Percentiles rank a stretch among this genome's conserved stretches.
phyloP scores from a whole-genome alignment of 2,329 filamentous ascomycete species.

The Harringtonia aguacate region DNA sequence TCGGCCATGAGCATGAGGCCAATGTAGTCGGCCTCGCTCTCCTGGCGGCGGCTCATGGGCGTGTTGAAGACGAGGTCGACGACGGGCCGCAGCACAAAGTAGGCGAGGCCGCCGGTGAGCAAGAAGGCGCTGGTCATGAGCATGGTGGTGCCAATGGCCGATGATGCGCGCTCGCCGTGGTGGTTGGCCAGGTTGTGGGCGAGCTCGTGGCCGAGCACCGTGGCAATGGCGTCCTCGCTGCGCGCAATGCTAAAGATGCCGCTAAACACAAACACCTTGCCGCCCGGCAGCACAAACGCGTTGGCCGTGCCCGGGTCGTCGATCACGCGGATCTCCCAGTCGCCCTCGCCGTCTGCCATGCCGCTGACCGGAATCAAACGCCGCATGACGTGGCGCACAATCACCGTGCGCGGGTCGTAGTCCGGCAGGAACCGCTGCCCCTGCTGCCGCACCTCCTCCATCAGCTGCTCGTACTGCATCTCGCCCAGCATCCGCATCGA shows the following conservation, averaged over 20 bases:
- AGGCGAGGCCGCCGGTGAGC: conserved; percentile 31
- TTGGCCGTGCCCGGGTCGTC: conserved; percentile 55
- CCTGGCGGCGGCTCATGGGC: conserved; percentile 61
- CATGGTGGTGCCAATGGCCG: conserved; percentile 39
- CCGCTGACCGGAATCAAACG: conserved; percentile 58
- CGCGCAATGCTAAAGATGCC: conserved; percentile 59
- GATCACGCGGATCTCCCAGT: conserved; percentile 69
- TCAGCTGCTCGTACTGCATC: conserved; percentile 44
- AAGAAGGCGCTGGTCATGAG: conserved; percentile 38
- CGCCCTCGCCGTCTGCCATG: conserved; percentile 31
- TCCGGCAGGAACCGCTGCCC: conserved; percentile 45
- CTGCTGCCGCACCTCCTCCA: conserved; percentile 41
- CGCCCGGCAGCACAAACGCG: conserved; percentile 68
- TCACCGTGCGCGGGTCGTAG: conserved; percentile 42
- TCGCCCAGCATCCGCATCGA: conserved; percentile 42
- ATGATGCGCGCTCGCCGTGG: conserved; percentile 50
- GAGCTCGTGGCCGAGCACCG: conserved; percentile 71
- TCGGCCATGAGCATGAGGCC: conserved; percentile 76
- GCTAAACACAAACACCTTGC: conserved; percentile 71
- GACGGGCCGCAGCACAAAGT: conserved; percentile 32
- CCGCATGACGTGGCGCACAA: conserved; percentile 54
- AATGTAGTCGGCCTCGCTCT: conserved; percentile 71
- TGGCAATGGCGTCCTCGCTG: conserved; percentile 59
- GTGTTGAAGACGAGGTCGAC: conserved; percentile 54
- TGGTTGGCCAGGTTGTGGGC: conserved; percentile 65